Base-by-base conservation (phyloP, 164 flowering plant species). In the Piper betle region DNA sequence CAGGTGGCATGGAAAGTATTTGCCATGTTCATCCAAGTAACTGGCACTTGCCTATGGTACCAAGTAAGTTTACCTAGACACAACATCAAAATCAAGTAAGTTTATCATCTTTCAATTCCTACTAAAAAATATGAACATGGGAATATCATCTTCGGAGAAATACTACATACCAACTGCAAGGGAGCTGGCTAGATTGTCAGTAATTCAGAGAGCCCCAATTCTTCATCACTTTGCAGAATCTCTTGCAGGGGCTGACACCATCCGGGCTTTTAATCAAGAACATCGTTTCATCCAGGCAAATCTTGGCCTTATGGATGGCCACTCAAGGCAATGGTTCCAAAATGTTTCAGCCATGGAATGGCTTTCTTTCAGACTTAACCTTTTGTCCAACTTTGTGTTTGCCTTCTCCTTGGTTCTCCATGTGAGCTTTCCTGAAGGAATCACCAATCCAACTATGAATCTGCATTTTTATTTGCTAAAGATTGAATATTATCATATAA, bases 161-260 rank as follows among this genome's bases (percentile, higher is more conserved):
- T 88, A 88, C 65, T 88, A 91, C 76, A 84, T 75, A 76, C 96
- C 92, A 56, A 87, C 96, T 16, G 95, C 92, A 61, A 82, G 98
- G 75, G 98, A 91, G 71, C 79, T 91, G 16, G 96, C 95, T 12
- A 87, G 98, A 38, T 69, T 91, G 67, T 64, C 85, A 15, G 92
- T 86, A 25, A 81, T 88, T 66, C 81, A 85, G 74, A 71, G 80
- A 73, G 79, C 96, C 73, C 98, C 98, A 55, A 86, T 88, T 64
- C 91, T 91, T 53, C 98, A 91, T 69, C 98, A 91, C 74, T 91
- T 88, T 75, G 79, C 88, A 59, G 98, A 91, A 75, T 88, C 98
- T 61, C 81, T 91, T 57, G 48, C 88, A 11, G 98, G 98, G 55
- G 92, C 95, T 58, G 86, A 92, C 55, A 81, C 91, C 46, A 88